These are phyloP conservation scores for Wallacemonas collosoma DNA, from an alignment of 208 protist genomes.

Conservation along the genomic window DNA sequence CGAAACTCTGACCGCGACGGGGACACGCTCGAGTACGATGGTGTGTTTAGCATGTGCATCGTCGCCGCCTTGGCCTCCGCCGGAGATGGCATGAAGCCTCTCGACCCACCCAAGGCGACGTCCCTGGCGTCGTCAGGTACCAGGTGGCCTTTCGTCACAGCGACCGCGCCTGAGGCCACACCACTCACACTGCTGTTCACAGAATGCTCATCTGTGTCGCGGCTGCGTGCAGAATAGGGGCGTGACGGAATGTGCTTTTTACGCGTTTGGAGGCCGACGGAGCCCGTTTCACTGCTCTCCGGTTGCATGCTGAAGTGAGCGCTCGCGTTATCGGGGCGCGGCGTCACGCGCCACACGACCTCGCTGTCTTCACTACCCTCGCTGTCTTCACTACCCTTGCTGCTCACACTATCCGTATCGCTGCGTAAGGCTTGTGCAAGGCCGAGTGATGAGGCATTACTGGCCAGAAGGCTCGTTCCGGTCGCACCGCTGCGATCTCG, in stretches of 20 bases:
- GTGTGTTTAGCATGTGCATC: slow-evolving; percentile 14
- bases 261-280: background rate
- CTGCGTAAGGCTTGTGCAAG: background rate
- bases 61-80: background rate
- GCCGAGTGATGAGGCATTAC: background rate
- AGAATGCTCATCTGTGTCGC: slow-evolving; percentile 6
- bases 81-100: background rate
- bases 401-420: background rate
- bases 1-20: slow-evolving; percentile 3
- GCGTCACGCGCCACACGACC: slow-evolving; percentile 16
- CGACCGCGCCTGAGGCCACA: background rate
- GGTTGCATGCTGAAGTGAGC: background rate
- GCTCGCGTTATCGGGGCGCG: slow-evolving; percentile 1
- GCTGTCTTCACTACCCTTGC: background rate
- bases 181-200: background rate
- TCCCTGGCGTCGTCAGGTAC: background rate
- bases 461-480: background rate
- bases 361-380: slow-evolving; percentile 14
- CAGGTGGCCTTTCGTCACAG: background rate
- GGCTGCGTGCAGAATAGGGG: slow-evolving; percentile 1
- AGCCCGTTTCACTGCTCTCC: background rate
- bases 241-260: slow-evolving; percentile 4
- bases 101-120: background rate
- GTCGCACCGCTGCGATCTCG: background rate
- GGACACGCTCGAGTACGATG: slow-evolving; percentile 10